Conservation (phyloP, 257 asterid genomes). For the Ocimum tenuiflorum region DNA sequence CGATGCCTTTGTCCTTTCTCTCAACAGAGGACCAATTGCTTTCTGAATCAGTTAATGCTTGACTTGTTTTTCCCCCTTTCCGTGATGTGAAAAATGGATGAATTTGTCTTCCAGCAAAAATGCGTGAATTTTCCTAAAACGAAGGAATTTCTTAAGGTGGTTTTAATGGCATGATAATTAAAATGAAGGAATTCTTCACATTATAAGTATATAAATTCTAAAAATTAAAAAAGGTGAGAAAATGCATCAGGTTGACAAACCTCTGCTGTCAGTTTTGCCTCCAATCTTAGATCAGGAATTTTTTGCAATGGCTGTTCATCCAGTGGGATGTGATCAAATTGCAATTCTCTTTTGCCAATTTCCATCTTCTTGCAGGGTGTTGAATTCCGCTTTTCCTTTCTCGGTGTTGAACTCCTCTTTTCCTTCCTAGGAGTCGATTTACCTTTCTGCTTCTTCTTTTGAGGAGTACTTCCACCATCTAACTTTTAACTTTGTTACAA, state of each 20-base stretch:
- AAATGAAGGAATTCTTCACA: background rate
- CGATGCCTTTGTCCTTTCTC: conserved; percentile 44
- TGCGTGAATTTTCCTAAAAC: conserved; percentile 72
- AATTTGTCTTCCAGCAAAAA: conserved; percentile 75
- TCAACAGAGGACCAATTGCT: conserved; percentile 29
- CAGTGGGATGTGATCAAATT: conserved; percentile 32
- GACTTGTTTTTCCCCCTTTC: conserved; percentile 56
- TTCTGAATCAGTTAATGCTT: conserved; percentile 46
- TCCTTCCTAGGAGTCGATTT: conserved; percentile 59
- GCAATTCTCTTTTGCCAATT: conserved; percentile 33
- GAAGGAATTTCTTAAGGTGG: conserved; percentile 12
- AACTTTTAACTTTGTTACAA: background rate
- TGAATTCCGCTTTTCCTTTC: conserved; percentile 34
- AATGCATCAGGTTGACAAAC: conserved; percentile 26
- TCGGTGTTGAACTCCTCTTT: conserved; percentile 41
- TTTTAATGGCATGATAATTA: background rate
- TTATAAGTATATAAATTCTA: conserved; percentile 3
- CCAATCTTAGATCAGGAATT: conserved; percentile 71
- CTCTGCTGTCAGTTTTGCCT: conserved; percentile 78
- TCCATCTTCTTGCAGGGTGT: conserved; percentile 50
- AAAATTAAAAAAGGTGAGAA: background rate
- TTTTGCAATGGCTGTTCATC: conserved; percentile 40
- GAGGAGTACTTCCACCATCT: conserved; percentile 43
- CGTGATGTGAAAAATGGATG: conserved; percentile 81
- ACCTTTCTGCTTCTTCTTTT: conserved; percentile 14